Base-by-base conservation (phyloP, 108 stramenopile genomes). In the Cyclotella baltica region DNA sequence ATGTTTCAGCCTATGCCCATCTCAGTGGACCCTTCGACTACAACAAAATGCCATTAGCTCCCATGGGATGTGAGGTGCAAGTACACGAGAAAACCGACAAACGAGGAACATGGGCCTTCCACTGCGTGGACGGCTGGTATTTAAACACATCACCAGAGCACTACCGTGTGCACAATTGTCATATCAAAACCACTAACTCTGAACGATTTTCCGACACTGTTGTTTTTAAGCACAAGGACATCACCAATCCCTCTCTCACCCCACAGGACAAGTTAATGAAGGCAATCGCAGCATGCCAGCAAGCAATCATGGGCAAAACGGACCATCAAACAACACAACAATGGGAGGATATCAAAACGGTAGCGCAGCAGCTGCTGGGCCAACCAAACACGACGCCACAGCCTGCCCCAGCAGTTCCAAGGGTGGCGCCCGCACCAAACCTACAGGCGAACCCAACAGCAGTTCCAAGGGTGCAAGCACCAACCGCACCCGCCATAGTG, bases 81-180 rank as follows among this genome's bases (percentile, higher is more conserved):
- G n/a, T n/a, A n/a, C n/a, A n/a, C n/a, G n/a, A n/a, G 31, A 61
- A 33, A 61, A 61, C 59, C 9, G 59, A 61, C 59, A 28, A 61
- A 31, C 59, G 31, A 25, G 59, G 59, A 25, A 34, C 59, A 20
- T 53, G 52, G 52, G 16, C 52, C n/a, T 53, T 5, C 52, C 52
- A 53, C 20, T 19, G n/a, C 16, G 5, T 53, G 5, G 52, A 53
- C n/a, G 52, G 52, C 16, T 53, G 52, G n/a, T n/a, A n/a, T n/a
- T n/a, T n/a, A n/a, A n/a, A n/a, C n/a, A n/a, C n/a, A n/a, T n/a
- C n/a, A n/a, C n/a, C n/a, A n/a, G n/a, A n/a, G n/a, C n/a, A n/a
- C n/a, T n/a, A n/a, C n/a, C n/a, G n/a, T n/a, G n/a, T 53, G 4
- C 52, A 53, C 52, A 53, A 53, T 5, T 53, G 52, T n/a, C 22